Evolutionary conservation across 768 basidiomycete genomes (phyloP).

Genomic region (Rubroboletus satanas): DNA sequence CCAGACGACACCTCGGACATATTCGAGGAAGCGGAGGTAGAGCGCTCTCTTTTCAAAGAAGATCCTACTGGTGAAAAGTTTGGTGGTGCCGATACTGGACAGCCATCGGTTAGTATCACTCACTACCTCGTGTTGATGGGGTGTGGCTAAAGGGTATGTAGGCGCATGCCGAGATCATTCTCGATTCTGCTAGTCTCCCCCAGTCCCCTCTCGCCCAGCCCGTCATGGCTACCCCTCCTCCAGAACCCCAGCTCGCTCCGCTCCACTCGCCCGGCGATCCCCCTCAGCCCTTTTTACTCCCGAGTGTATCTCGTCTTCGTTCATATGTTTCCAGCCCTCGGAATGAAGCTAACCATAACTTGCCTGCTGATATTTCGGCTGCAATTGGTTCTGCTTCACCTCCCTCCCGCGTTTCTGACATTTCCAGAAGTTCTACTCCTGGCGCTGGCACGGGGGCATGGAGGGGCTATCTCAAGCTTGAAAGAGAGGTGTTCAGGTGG

Average conservation of each 20-base stretch:
- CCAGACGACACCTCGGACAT: slow-evolving; percentile 53
- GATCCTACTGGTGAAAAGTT: slow-evolving; percentile 33
- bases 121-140: slow-evolving; percentile 16
- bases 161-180: slow-evolving; percentile 36
- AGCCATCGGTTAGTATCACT: slow-evolving; percentile 31
- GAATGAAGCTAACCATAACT: slow-evolving; percentile 40
- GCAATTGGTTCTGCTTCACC: slow-evolving; percentile 48
- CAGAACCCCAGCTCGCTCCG: slow-evolving; percentile 11
- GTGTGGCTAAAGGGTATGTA: slow-evolving; percentile 25
- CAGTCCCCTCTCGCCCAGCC: slow-evolving; percentile 35
- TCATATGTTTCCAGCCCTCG: slow-evolving; percentile 54
- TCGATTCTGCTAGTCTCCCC: slow-evolving; percentile 39
- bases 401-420: slow-evolving; percentile 63
- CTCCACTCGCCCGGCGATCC: not conserved
- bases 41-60: slow-evolving; percentile 42
- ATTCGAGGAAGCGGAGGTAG: slow-evolving; percentile 44
- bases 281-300: slow-evolving; percentile 61
- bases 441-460: slow-evolving; percentile 30
- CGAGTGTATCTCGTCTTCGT: slow-evolving; percentile 75
- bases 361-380: slow-evolving; percentile 42
- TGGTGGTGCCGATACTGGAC: slow-evolving; percentile 20
- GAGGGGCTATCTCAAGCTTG: slow-evolving; percentile 21
- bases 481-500: slow-evolving; percentile 73
- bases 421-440: slow-evolving; percentile 66
- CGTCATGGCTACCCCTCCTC: slow-evolving; percentile 37